These are phyloP conservation scores for Micractinium sp. DNA, from an alignment of 139 green algal species.

Conservation along the genomic window DNA sequence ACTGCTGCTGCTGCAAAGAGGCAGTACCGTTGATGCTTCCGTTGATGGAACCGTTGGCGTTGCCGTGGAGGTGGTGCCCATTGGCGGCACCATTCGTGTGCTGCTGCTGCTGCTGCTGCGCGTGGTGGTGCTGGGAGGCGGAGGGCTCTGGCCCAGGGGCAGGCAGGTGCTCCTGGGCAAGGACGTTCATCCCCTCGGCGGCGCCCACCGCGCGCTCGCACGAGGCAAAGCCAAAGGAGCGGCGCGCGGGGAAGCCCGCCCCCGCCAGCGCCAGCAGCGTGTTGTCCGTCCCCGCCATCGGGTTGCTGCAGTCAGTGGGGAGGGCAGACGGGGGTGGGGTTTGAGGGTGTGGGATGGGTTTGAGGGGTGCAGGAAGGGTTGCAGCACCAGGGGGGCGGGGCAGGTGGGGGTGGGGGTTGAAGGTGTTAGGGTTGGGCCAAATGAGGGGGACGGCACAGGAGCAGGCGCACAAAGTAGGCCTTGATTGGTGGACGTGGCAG, in stretches of 20 bases:
- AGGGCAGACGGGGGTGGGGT: neutral
- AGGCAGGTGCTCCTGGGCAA: slow-evolving; percentile 62
- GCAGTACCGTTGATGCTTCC: neutral
- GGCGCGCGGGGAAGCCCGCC: slow-evolving; percentile 58
- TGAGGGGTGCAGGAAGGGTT: no score
- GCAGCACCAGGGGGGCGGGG: neutral
- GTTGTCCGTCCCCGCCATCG: slow-evolving; percentile 93
- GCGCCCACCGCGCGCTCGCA: slow-evolving; percentile 93
- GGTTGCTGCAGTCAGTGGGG: slow-evolving; percentile 77
- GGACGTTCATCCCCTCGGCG: slow-evolving; percentile 97
- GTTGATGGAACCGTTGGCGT: neutral
- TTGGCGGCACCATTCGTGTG: neutral
- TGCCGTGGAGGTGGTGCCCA: neutral
- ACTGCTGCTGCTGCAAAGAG: neutral
- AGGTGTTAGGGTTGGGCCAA: neutral
- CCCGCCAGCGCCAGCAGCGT: slow-evolving; percentile 95
- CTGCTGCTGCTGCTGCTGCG: neutral
- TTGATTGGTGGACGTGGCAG: no score
- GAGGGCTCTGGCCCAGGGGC: neutral
- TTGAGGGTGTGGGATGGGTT: no score
- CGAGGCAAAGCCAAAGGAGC: slow-evolving; percentile 94
- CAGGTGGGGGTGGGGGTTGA: neutral
- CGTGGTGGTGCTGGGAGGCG: neutral
- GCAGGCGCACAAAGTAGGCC: no score
- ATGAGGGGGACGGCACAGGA: no score